phyloP scores from a whole-genome alignment of 129 eudicot species.

The Centrapalus pauciflorus region DNA sequence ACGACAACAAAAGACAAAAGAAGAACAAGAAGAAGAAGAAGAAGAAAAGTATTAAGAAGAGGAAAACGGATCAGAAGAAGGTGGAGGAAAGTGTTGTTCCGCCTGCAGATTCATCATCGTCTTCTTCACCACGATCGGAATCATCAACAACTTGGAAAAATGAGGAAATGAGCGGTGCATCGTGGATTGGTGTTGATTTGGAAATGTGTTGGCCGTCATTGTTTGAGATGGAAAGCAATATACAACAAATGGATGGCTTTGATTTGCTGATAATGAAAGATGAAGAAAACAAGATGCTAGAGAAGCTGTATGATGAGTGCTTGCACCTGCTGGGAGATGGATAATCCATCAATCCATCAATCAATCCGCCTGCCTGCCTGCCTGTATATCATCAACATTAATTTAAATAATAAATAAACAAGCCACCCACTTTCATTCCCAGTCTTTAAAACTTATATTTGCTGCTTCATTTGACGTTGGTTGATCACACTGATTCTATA shows the following conservation, averaged over 20 bases:
- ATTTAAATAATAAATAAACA: too few relatives aligned
- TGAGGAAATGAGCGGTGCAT: not conserved
- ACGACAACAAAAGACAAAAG: not conserved
- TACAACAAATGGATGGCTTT: constrained; percentile 12
- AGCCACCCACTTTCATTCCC: too few relatives aligned
- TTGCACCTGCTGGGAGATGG: constrained; percentile 14
- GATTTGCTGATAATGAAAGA: constrained; percentile 18
- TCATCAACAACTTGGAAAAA: too few relatives aligned
- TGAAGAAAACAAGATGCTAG: constrained; percentile 18
- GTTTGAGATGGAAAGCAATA: not conserved
- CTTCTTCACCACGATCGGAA: too few relatives aligned
- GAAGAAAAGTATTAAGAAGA: not conserved
- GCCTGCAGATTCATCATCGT: not conserved
- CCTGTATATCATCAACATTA: too few relatives aligned
- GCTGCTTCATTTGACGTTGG: too few relatives aligned
- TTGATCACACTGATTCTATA: too few relatives aligned
- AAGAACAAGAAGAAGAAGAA: not conserved
- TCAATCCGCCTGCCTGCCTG: too few relatives aligned
- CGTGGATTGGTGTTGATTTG: not conserved
- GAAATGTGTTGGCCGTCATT: not conserved
- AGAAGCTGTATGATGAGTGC: constrained; percentile 27
- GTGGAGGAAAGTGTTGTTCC: not conserved
- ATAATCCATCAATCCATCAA: too few relatives aligned
- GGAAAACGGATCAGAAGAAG: constrained; percentile 8
- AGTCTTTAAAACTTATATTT: too few relatives aligned